A percentile compares a stretch with the other conserved stretches of the same genome.
Conservation (phyloP, 352 stramenopile genomes). For the Elongisporangium undulatum region DNA sequence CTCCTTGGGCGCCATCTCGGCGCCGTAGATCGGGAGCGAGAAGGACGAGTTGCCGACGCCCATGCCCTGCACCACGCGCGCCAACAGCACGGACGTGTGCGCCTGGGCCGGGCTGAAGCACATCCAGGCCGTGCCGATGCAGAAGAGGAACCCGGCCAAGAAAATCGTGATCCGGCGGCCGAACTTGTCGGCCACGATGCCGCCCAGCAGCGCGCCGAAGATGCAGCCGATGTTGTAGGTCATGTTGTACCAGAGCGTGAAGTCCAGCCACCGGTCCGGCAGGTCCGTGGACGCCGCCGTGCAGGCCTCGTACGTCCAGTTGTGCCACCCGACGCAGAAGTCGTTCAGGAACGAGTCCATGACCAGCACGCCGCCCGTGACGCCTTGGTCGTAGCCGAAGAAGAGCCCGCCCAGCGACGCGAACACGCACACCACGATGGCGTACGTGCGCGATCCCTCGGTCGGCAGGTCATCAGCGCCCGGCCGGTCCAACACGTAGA, state of each 20-base stretch:
- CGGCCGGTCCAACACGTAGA: not conserved
- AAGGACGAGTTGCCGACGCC: conserved; percentile 30
- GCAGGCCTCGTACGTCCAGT: conserved; percentile 24
- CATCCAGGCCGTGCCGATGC: conserved; percentile 24
- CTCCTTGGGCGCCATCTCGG: conserved; percentile 12
- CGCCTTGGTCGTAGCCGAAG: conserved; percentile 30
- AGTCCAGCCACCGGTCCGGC: conserved; percentile 25
- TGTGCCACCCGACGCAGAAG: conserved; percentile 28
- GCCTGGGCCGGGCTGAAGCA: conserved; percentile 16
- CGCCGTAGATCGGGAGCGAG: conserved; percentile 17
- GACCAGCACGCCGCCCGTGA: conserved; percentile 28
- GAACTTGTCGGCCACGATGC: conserved; percentile 12
- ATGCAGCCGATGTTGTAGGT: conserved; percentile 19
- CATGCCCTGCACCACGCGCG: conserved; percentile 26
- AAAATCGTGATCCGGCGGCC: conserved; percentile 28
- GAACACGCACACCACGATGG: conserved; percentile 25
- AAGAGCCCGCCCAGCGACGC: conserved; percentile 20
- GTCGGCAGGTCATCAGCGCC: conserved; percentile 8
- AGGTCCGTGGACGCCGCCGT: conserved; percentile 13
- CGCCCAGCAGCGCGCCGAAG: conserved; percentile 12
- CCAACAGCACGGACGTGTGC: conserved; percentile 17
- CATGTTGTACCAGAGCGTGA: conserved; percentile 11
- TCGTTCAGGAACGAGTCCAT: conserved; percentile 44
- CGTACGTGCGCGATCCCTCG: conserved; percentile 26
- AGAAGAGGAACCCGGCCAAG: conserved; percentile 27